These are phyloP conservation scores for Nannizzia gypsea DNA, from an alignment of 2,329 filamentous ascomycete species.

Conservation along the genomic window DNA sequence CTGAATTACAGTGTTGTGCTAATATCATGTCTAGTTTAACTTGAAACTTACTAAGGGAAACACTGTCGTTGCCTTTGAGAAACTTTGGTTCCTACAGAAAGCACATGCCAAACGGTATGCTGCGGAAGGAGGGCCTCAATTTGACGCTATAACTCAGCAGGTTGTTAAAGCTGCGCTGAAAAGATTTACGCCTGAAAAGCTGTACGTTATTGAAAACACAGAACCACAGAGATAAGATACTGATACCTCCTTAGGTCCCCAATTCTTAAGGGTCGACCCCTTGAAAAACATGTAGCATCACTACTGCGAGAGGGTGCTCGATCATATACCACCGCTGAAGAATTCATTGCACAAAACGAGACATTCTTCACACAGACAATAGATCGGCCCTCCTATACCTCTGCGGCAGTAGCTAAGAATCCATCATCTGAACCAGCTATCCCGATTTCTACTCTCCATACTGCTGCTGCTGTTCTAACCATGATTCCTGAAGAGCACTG, in stretches of 20 bases:
- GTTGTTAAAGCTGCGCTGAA: conserved; percentile 22
- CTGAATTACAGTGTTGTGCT: background rate
- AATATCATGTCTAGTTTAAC: conserved; percentile 48
- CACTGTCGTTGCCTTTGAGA: conserved; percentile 67
- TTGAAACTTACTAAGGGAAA: conserved; percentile 87
- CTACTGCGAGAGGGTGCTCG: conserved; percentile 28
- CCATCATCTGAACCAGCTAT: conserved; percentile 14
- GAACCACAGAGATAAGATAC: background rate
- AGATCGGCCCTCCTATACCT: conserved; percentile 19
- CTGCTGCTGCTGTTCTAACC: conserved; percentile 32
- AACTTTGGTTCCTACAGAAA: conserved; percentile 68
- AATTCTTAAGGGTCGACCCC: conserved; percentile 24
- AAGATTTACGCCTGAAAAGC: conserved; percentile 16
- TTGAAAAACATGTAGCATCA: conserved; percentile 41
- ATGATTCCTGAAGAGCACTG: conserved; percentile 33
- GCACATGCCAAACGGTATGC: conserved; percentile 48
- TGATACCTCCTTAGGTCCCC: conserved; percentile 16
- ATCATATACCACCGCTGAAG: conserved; percentile 11
- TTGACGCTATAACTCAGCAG: conserved; percentile 30
- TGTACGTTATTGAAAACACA: conserved; percentile 19
- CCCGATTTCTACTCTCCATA: conserved; percentile 32
- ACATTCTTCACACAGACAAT: conserved; percentile 35
- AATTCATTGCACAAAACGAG: conserved; percentile 12
- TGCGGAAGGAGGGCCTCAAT: conserved; percentile 32
- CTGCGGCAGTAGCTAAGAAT: conserved; percentile 9